These are phyloP conservation scores for Nigrospora sphaerica DNA, from an alignment of 2,329 filamentous ascomycete genomes.

Conservation along the genomic window DNA sequence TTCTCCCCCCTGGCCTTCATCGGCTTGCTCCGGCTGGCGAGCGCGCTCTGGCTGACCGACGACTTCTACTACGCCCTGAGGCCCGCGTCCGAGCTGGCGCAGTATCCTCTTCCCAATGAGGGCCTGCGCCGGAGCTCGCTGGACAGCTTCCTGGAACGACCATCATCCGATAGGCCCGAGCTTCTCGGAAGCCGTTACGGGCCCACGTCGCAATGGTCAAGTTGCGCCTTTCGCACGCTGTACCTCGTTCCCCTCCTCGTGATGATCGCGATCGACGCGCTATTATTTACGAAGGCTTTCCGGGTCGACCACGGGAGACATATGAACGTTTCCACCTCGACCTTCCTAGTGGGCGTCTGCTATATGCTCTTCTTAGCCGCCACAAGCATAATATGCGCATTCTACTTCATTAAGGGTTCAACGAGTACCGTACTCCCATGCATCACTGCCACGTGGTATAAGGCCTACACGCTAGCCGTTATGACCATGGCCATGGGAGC, in stretches of 20 bases:
- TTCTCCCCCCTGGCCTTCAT: constrained; percentile 2
- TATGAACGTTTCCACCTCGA: neutral
- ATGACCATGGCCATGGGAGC: constrained; percentile 3
- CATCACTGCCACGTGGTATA: constrained; percentile 15
- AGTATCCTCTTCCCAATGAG: neutral
- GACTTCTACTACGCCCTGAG: neutral
- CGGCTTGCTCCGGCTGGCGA: neutral
- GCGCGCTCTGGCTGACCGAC: constrained; percentile 2
- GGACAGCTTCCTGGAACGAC: neutral
- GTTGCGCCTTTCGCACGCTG: constrained; percentile 5
- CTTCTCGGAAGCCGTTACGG: neutral
- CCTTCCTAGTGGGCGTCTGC: constrained; percentile 6
- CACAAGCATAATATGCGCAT: constrained; percentile 4
- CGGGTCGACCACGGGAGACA: neutral
- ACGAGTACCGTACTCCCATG: constrained; percentile 16
- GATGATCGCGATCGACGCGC: neutral
- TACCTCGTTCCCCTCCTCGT: constrained; percentile 5
- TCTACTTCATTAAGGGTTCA: constrained; percentile 10
- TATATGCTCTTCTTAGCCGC: constrained; percentile 10
- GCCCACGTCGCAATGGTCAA: constrained; percentile 6
- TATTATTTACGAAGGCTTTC: neutral
- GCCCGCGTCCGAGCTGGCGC: neutral
- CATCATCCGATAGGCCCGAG: too few species aligned
- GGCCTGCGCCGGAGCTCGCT: neutral
- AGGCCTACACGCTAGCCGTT: constrained; percentile 12